A percentile compares a stretch with the other conserved stretches of the same genome.
These are phyloP conservation scores for Rhytidhysteron rufulum DNA, from an alignment of 2,329 filamentous ascomycete genomes.

Conservation along the genomic window DNA sequence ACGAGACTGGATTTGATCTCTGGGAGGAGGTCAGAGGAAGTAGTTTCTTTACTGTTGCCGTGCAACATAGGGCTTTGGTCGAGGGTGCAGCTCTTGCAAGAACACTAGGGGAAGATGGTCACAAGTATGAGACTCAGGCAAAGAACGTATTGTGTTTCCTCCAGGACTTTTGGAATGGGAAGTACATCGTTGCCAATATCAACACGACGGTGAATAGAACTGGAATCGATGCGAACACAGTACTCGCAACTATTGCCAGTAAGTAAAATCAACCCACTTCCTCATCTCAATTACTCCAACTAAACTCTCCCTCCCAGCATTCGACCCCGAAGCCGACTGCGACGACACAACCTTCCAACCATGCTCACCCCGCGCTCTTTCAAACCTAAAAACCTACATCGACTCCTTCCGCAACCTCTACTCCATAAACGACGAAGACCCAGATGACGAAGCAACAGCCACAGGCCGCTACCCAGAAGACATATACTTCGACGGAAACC, in stretches of 20 bases:
- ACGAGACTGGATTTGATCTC: conserved; percentile 39
- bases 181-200: conserved; percentile 34
- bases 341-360: conserved; percentile 34
- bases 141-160: conserved; percentile 10
- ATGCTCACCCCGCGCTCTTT: no score
- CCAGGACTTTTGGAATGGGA: conserved; percentile 20
- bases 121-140: conserved; percentile 35
- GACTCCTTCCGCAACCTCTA: conserved; percentile 33
- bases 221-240: conserved; percentile 24
- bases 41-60: conserved; percentile 40
- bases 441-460: conserved; percentile 6
- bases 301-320: conserved; percentile 16
- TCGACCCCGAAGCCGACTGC: conserved; percentile 35
- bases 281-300: conserved; percentile 14
- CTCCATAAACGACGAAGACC: conserved; percentile 33
- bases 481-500: conserved; percentile 38
- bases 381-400: no score
- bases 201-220: no score
- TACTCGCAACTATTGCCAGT: conserved; percentile 36
- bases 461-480: conserved; percentile 43
- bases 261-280: conserved; percentile 38
- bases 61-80: conserved; percentile 32
- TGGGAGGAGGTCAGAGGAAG: conserved; percentile 45
- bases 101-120: conserved; percentile 31
- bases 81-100: conserved; percentile 32